Evolutionary conservation across 306 rosid genomes (phyloP), one percentile per base, ranked within the genome.

Genomic region (Chamaecrista fasciculata): DNA sequence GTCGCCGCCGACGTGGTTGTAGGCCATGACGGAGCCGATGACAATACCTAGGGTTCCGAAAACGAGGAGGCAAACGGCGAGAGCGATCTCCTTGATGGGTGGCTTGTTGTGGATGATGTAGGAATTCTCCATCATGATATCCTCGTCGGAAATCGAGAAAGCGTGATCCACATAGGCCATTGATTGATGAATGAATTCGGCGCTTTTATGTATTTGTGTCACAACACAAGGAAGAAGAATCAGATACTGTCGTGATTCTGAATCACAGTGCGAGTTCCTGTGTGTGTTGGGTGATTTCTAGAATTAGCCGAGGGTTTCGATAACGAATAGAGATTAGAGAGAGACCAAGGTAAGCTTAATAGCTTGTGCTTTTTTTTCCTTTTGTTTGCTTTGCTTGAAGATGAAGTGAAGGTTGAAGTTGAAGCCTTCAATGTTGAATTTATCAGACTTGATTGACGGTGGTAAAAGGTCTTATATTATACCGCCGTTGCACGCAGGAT

Each of bases 111-210:
- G 91, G 78, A 95, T 84, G 23, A 80, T 62, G 81, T 91, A 95
- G 0, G 99, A 85, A 20, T 84, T 81, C 76, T 60, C 99, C 82
- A 93, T 77, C 94, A 95, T 90, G 48, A 94, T 66, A 80, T 95
- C 99, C 70, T 95, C 99, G 76, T 95, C 99, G 1, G 97, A 76
- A 20, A 95, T 95, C 61, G 99, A 95, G 70, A 95, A 95, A 0
- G 99, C 96, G 73, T 95, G 97, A 80, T 95, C 99, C 1, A 95
- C 97, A 6, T 95, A 91, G 66, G 95, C 92, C 97, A 91, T 91
- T 16, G n/a, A 4, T n/a, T n/a, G n/a, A n/a, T n/a, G n/a, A n/a
- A n/a, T 14, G 1, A 6, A 20, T 46, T 59, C 24, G 42, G 63
- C 34, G 2, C n/a, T 8, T 8, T 29, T 29, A 12, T 33, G 36